phyloP scores from a whole-genome alignment of 352 stramenopile genomes.

The Sclerospora graminicola region DNA sequence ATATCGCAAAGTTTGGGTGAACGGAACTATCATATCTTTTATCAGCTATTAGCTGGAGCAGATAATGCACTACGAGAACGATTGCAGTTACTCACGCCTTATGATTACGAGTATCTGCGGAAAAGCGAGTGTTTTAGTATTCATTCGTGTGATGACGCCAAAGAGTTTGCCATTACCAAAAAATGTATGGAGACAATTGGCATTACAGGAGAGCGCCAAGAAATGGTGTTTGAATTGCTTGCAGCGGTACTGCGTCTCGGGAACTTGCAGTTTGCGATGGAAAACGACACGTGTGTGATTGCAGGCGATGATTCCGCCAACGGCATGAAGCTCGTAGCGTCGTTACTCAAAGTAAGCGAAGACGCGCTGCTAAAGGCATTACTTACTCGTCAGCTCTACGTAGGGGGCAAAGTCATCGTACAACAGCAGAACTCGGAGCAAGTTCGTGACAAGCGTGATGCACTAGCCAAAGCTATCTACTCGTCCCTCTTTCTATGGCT shows the following conservation, averaged over 20 bases:
- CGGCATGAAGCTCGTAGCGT: slow-evolving; percentile 54
- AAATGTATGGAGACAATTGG: slow-evolving; percentile 85
- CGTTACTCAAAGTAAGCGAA: slow-evolving; percentile 65
- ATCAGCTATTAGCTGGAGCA: slow-evolving; percentile 84
- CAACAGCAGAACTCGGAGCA: slow-evolving; percentile 84
- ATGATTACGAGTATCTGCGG: slow-evolving; percentile 83
- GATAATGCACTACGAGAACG: slow-evolving; percentile 55
- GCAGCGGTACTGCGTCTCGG: slow-evolving; percentile 81
- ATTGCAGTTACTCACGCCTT: slow-evolving; percentile 56
- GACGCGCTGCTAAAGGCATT: slow-evolving; percentile 65
- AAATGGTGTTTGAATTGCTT: slow-evolving; percentile 81
- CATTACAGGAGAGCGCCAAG: slow-evolving; percentile 66
- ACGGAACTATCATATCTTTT: slow-evolving; percentile 97
- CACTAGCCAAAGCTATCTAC: slow-evolving; percentile 90
- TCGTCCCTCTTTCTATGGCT: slow-evolving; percentile 88
- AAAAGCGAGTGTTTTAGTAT: slow-evolving; percentile 84
- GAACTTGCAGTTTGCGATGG: slow-evolving; percentile 78
- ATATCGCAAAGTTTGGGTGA: slow-evolving; percentile 86
- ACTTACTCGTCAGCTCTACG: slow-evolving; percentile 76
- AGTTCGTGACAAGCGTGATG: slow-evolving; percentile 81
- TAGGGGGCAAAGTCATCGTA: slow-evolving; percentile 85
- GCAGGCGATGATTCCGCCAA: slow-evolving; percentile 35
- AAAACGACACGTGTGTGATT: slow-evolving; percentile 69
- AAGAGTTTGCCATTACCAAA: slow-evolving; percentile 79
- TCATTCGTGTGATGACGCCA: slow-evolving; percentile 56